Evolutionary conservation across 306 rosid genomes (phyloP).

Genomic region (Corylus avellana): DNA sequence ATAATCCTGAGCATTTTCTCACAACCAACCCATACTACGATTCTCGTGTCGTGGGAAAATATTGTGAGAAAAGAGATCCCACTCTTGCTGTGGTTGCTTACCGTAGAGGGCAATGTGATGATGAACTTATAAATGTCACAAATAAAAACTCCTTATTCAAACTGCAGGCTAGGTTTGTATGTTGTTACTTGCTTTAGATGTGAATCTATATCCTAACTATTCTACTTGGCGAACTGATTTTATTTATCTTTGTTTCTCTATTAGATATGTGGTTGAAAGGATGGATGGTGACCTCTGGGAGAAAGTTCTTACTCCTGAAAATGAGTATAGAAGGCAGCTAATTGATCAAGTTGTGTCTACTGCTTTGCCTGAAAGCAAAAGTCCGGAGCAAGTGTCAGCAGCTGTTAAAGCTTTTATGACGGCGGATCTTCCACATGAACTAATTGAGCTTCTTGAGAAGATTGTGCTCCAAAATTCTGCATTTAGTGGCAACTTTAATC

Average conservation of each 20-base stretch:
- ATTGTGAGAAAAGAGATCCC: conserved; percentile 99
- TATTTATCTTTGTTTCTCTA: conserved; percentile 13
- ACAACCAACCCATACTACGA: conserved; percentile 98
- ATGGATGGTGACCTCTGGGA: conserved; percentile 99
- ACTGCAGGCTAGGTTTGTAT: conserved; percentile 67
- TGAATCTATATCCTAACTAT: neutral
- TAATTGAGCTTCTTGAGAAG: conserved; percentile 99
- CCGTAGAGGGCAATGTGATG: conserved; percentile 97
- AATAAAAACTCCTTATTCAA: conserved; percentile 94
- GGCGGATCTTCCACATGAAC: conserved; percentile 97
- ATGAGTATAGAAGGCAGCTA: conserved; percentile 88
- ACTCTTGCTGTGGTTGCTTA: conserved; percentile 97
- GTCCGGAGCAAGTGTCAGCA: conserved; percentile 99
- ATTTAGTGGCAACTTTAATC: conserved; percentile 96
- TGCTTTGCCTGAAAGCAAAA: conserved; percentile 99
- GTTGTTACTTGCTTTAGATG: neutral
- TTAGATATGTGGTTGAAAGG: conserved; percentile 96
- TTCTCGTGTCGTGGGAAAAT: conserved; percentile 98
- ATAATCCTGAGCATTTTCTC: conserved; percentile 98
- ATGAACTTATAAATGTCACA: conserved; percentile 92
- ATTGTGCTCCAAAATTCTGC: conserved; percentile 99
- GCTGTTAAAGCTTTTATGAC: conserved; percentile 99
- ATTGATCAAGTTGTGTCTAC: conserved; percentile 98
- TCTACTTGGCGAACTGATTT: neutral
- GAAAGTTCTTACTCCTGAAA: conserved; percentile 83